Conservation (phyloP, 2,329 filamentous ascomycete genomes). For the Phialocephala sp. region DNA sequence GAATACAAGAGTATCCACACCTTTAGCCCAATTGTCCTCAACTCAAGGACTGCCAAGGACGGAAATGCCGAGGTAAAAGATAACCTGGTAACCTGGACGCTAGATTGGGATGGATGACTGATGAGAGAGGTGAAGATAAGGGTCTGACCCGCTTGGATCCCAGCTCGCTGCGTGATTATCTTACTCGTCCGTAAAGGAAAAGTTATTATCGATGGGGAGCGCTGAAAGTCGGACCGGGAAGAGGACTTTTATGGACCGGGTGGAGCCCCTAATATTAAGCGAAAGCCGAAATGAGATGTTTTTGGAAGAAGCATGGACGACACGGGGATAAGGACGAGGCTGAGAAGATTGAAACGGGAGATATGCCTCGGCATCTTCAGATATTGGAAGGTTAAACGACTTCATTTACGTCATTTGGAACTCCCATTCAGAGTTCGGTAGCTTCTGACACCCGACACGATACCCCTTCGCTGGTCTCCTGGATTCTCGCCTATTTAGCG, state of each 20-base stretch:
- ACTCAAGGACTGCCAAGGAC: neutral
- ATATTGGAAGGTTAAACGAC: neutral
- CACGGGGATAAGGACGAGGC: too few species aligned
- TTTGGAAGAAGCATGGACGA: neutral
- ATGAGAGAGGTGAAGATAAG: slow-evolving; percentile 1
- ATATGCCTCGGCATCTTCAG: neutral
- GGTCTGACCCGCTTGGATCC: slow-evolving; percentile 7
- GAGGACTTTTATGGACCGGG: neutral
- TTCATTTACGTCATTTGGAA: neutral
- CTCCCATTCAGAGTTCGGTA: neutral
- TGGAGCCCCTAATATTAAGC: neutral
- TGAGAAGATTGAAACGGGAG: neutral
- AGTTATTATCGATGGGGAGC: neutral
- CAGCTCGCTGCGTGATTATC: neutral
- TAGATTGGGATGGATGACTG: too few species aligned
- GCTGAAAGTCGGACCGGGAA: slow-evolving; percentile 1
- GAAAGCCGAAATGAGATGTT: neutral
- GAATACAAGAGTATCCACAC: neutral
- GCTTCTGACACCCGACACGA: neutral
- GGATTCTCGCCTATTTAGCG: neutral
- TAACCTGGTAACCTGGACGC: too few species aligned
- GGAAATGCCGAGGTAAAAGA: neutral
- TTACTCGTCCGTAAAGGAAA: slow-evolving; percentile 3
- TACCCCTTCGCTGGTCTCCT: neutral
- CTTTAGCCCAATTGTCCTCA: neutral